Evolutionary conservation across 202 grass and related monocot species (phyloP), one percentile per base, ranked within the genome.

Genomic region (Setaria viridis): DNA sequence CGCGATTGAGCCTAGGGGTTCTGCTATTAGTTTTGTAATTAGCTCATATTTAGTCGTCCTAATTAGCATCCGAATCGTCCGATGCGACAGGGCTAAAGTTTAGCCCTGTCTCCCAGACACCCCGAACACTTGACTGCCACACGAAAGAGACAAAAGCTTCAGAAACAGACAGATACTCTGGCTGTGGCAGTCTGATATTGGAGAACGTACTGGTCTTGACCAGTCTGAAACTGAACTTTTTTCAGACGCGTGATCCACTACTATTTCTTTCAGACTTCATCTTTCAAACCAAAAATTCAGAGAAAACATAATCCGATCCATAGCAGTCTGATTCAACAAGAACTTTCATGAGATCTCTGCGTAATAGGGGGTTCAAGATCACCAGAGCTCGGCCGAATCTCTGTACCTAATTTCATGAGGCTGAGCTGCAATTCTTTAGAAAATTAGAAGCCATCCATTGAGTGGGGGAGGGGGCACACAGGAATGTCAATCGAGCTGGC

Each of bases 371-470:
- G 32, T 54, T 90, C 32, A 39, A 67, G 13, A 67, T 6, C 58
- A 59, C 16, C 56, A 11, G n/a, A 80, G 6, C n/a, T 63, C 13
- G 13, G 50, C 16, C n/a, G 65, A 81, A 81, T 81, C 83, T 77
- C 62, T 13, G 53, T 14, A 87, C 63, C 76, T 87, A 87, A 81
- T 69, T 74, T 76, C 62, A 76, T 33, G 53, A 54, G 20, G 19
- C n/a, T 59, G 34, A 34, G 19, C 4, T 19, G 9, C 65, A 34
- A 16, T 83, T 80, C 17, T 51, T 80, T 17, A 62, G 11, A 60
- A 60, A 60, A 60, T 25, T 4, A 60, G 57, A 46, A 41, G 48
- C 17, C 80, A 69, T 17, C 59, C 33, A 68, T 80, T 70, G 63
- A 80, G 39, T 80, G 80, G 80, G 59, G 37, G 25, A 25, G 25